Evolutionary conservation across 495 filamentous ascomycete genomes (phyloP).

Genomic region (Podospora comata): DNA sequence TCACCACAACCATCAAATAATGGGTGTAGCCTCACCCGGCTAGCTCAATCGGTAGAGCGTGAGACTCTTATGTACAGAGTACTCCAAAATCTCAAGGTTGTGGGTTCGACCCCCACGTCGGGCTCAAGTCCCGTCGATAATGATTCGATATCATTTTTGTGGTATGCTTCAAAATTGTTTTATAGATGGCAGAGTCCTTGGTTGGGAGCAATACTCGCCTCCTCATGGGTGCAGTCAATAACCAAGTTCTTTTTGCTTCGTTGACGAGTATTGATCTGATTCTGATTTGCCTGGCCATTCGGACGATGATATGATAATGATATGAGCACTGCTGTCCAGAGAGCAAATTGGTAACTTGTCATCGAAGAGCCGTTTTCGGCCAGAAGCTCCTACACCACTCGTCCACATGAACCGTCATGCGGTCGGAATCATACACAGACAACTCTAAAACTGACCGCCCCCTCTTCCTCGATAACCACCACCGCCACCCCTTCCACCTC

Average conservation of each 20-base stretch:
- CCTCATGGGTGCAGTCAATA: too few species aligned
- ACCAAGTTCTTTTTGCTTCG: too few species aligned
- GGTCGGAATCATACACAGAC: neutral
- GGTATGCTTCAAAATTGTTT: neutral
- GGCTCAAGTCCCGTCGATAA: neutral
- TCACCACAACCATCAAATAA: neutral
- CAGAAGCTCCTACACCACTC: too few species aligned
- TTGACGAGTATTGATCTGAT: too few species aligned
- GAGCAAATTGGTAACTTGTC: too few species aligned
- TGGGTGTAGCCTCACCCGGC: slow-evolving; percentile 34
- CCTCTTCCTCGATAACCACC: slow-evolving; percentile 36
- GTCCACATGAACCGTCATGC: too few species aligned
- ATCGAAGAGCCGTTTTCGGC: too few species aligned
- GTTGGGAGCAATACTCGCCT: too few species aligned
- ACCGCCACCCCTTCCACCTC: slow-evolving; percentile 39
- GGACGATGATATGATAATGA: too few species aligned
- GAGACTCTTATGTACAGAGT: slow-evolving; percentile 60
- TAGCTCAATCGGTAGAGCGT: slow-evolving; percentile 84
- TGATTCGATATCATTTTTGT: neutral
- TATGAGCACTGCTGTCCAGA: too few species aligned
- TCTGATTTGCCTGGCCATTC: too few species aligned
- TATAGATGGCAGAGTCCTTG: too few species aligned
- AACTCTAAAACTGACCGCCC: slow-evolving; percentile 16
- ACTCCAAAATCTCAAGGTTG: neutral
- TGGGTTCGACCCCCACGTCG: neutral